Conservation (phyloP, 2,329 filamentous ascomycete species). For the Apiospora phragmitis region DNA sequence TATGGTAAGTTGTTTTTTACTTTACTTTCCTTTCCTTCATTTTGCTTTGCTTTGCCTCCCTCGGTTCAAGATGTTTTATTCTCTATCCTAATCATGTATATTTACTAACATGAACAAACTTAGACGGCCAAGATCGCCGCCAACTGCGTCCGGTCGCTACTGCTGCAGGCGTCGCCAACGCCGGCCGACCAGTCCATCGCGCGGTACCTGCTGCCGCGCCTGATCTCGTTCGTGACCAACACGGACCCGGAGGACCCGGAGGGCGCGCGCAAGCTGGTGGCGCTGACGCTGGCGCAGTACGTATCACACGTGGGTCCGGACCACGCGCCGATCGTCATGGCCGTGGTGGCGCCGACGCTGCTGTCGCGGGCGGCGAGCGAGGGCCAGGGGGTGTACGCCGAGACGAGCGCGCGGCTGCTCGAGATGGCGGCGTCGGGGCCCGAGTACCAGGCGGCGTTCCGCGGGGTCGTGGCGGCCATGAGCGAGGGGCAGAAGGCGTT, state of each 20-base stretch:
- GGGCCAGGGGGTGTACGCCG: constrained; percentile 60
- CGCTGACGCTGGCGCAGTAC: constrained; percentile 75
- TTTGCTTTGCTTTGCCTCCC: too few relatives aligned
- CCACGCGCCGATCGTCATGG: constrained; percentile 62
- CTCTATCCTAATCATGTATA: too few relatives aligned
- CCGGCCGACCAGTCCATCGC: constrained; percentile 72
- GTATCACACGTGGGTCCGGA: constrained; percentile 50
- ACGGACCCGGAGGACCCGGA: constrained; percentile 77
- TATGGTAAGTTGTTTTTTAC: constrained; percentile 52
- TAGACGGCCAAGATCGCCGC: constrained; percentile 88
- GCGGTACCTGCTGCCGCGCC: constrained; percentile 71
- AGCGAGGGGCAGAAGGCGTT: constrained; percentile 69
- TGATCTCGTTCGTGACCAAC: constrained; percentile 73
- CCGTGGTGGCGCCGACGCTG: constrained; percentile 75
- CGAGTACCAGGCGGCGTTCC: constrained; percentile 67
- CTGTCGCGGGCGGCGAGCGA: constrained; percentile 71
- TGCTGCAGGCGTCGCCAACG: constrained; percentile 65
- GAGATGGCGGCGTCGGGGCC: constrained; percentile 70
- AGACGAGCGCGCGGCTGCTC: constrained; percentile 75
- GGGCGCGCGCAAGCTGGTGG: constrained; percentile 67
- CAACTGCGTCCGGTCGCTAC: constrained; percentile 82
- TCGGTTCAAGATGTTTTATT: too few relatives aligned
- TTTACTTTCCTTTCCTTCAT: not conserved
- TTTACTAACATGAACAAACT: not conserved
- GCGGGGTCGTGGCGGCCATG: constrained; percentile 71